Evolutionary conservation across 768 basidiomycete species (phyloP).

Genomic region (Butyriboletus loyo): DNA sequence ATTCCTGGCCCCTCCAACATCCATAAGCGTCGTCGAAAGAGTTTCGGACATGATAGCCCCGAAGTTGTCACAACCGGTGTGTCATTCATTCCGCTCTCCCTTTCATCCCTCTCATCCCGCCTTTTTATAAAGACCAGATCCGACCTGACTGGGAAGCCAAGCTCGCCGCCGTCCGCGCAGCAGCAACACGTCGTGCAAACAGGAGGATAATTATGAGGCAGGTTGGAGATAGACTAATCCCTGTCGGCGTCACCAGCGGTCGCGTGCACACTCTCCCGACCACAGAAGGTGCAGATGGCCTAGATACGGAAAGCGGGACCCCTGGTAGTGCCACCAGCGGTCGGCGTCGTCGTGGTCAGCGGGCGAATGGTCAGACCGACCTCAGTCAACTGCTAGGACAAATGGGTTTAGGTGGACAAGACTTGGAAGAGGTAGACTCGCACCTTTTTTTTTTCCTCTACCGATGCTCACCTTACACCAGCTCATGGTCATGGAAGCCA

Average conservation of each 20-base stretch:
- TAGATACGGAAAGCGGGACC: conserved; percentile 36
- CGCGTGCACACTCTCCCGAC: conserved; percentile 66
- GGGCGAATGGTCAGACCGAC: conserved; percentile 48
- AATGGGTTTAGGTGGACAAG: conserved; percentile 78
- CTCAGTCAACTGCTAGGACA: conserved; percentile 58
- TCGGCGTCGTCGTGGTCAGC: conserved; percentile 59
- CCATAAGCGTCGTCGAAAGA: conserved; percentile 81
- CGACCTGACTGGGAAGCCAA: conserved; percentile 99
- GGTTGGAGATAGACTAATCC: conserved; percentile 95
- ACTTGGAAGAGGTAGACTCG: conserved; percentile 82
- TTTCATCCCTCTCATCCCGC: conserved; percentile 8
- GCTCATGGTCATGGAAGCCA: conserved; percentile 99
- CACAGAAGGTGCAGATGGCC: conserved; percentile 50
- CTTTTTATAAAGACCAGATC: conserved; percentile 69
- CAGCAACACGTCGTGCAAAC: conserved; percentile 94
- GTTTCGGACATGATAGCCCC: conserved; percentile 78
- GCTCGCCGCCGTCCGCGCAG: conserved; percentile 88
- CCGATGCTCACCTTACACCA: conserved; percentile 33
- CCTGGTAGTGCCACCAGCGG: conserved; percentile 38
- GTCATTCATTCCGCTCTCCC: conserved; percentile 19
- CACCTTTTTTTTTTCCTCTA: conserved; percentile 22
- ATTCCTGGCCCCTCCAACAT: conserved; percentile 38
- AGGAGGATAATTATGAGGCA: conserved; percentile 97
- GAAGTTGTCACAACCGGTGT: conserved; percentile 90
- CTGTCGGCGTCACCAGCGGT: conserved; percentile 93